Conservation (phyloP, 495 filamentous ascomycete genomes). For the Saxophila tyrrhenica region DNA sequence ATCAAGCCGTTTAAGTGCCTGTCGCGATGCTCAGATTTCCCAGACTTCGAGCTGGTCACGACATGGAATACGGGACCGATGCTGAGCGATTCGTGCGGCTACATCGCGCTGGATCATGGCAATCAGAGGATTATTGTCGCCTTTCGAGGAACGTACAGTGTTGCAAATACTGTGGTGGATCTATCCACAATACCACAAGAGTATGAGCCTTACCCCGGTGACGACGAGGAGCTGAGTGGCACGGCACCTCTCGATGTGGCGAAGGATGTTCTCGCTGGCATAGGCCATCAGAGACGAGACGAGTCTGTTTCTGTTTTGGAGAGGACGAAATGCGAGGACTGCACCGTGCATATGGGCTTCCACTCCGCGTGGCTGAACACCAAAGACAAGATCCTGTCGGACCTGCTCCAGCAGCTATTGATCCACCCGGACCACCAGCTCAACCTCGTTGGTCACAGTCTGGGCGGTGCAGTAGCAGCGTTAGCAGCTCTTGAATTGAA, state of each 20-base stretch:
- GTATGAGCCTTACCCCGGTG: conserved; percentile 70
- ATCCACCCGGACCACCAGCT: conserved; percentile 60
- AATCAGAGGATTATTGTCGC: conserved; percentile 67
- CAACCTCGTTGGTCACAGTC: conserved; percentile 75
- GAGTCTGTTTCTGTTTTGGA: neutral
- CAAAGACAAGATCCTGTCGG: conserved; percentile 48
- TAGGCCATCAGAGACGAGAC: neutral
- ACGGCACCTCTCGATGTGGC: conserved; percentile 17
- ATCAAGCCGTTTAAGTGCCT: conserved; percentile 70
- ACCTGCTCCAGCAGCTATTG: conserved; percentile 41
- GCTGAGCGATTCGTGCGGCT: conserved; percentile 86
- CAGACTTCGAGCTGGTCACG: conserved; percentile 62
- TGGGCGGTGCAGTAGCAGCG: conserved; percentile 85
- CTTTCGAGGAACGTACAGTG: conserved; percentile 87
- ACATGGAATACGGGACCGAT: conserved; percentile 86
- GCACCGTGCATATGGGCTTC: conserved; percentile 88
- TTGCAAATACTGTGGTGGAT: conserved; percentile 82
- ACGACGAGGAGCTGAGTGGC: conserved; percentile 20
- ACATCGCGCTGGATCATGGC: conserved; percentile 72
- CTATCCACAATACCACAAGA: conserved; percentile 77
- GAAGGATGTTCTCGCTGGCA: conserved; percentile 2
- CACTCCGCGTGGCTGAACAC: conserved; percentile 69
- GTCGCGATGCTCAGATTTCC: conserved; percentile 72
- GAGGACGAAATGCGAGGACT: conserved; percentile 50
- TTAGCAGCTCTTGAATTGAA: conserved; percentile 71